These are phyloP conservation scores for Penicillium coffeae DNA, from an alignment of 495 filamentous ascomycete genomes.

Conservation along the genomic window DNA sequence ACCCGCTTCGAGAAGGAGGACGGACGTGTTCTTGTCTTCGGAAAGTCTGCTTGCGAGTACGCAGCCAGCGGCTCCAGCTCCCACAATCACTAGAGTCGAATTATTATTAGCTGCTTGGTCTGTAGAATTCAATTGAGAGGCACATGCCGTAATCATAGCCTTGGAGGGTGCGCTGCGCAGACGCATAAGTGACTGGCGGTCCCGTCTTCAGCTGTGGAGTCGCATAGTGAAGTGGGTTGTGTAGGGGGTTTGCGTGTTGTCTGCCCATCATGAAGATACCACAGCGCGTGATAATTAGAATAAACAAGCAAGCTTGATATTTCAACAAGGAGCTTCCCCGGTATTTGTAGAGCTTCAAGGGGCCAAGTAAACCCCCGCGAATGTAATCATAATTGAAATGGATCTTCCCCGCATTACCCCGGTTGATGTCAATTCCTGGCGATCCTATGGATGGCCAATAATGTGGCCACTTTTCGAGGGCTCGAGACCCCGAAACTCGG, in stretches of 20 bases:
- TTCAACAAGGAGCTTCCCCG: too few relatives aligned
- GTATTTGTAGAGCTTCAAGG: too few relatives aligned
- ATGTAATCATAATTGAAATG: too few relatives aligned
- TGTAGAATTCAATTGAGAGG: not conserved
- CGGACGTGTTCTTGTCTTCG: constrained; percentile 37
- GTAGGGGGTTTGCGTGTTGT: constrained; percentile 5
- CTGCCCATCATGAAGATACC: not conserved
- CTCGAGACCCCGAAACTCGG: too few relatives aligned
- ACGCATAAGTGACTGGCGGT: constrained; percentile 10
- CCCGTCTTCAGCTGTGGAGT: constrained; percentile 12
- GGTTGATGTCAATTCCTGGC: too few relatives aligned
- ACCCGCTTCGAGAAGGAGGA: constrained; percentile 49
- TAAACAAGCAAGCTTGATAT: too few relatives aligned
- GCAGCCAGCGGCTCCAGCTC: constrained; percentile 43
- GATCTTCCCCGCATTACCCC: too few relatives aligned
- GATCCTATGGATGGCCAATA: too few relatives aligned
- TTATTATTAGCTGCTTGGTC: not conserved
- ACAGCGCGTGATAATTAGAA: not conserved
- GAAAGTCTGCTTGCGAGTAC: constrained; percentile 48
- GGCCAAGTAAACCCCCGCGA: too few relatives aligned
- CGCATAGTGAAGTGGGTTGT: constrained; percentile 16
- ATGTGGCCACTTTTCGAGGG: too few relatives aligned
- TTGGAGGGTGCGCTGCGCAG: constrained; percentile 11
- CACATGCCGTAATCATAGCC: constrained; percentile 19
- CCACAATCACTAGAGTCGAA: constrained; percentile 18